Base-by-base conservation (phyloP, 176 grass and related monocot species). In the Dactylis glomerata region DNA sequence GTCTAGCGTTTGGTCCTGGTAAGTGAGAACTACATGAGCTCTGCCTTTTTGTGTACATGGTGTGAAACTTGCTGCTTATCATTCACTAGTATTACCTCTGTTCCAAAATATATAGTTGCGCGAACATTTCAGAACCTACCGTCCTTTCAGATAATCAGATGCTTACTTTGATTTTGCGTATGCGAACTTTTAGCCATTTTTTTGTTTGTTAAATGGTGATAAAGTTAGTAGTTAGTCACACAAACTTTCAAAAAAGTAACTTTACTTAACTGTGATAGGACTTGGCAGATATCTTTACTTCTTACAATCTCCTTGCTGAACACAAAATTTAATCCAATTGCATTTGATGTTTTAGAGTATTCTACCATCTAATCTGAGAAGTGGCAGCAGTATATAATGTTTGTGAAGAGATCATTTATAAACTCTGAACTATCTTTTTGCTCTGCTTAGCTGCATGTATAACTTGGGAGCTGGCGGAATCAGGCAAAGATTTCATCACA, bases 391-490 rank as follows among this genome's bases (percentile, higher is more conserved):
- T 58, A 50, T 82, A 79, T 67, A 79, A 10, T 67, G 8, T 80
- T 47, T 20, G 5, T 56, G 36, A 78, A 8, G 1, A 80, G 50
- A 87, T 14, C 12, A 72, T 54, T 77, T 78, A 46, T 36, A 0
- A 42, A 64, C 49, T 71, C 72, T 82, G 23, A 89, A 82, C 7
- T 63, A 73, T 50, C 86, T 19, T 83, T 83, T 84, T 47, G 13
- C 91, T 31, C 81, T 81, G 10, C 83, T 58, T 86, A 97, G 95
- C 91, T 86, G 88, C 91, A 54, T 97, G 89, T 79, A 88, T 97
- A 82, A 90, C 95, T 62, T 97, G 92, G 95, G 89, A 97, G 30
- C 86, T 97, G 32, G 92, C 95, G 0, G 90, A 97, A 77, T 89
- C 92, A 5, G 82, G 91, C 37, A 93, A 97, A 90, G 74, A 91